phyloP scores from a whole-genome alignment of 2,329 filamentous ascomycete genomes.

The Aspergillus sp. region DNA sequence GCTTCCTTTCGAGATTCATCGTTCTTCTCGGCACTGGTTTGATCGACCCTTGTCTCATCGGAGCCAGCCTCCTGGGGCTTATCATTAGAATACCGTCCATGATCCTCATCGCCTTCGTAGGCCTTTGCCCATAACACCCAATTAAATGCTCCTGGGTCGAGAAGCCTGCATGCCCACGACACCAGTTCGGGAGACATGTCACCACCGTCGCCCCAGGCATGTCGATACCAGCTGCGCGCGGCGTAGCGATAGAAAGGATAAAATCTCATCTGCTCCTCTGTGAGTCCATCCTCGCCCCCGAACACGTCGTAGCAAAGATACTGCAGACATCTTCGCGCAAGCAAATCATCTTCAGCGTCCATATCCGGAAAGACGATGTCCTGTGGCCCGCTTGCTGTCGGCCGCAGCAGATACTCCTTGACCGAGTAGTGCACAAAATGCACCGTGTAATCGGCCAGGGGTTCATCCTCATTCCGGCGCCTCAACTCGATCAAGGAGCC shows the following conservation, averaged over 20 bases:
- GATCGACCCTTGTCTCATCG: not conserved
- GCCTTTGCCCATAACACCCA: not conserved
- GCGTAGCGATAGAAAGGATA: not conserved
- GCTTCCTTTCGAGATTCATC: not conserved
- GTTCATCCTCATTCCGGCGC: not conserved
- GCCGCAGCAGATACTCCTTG: not conserved
- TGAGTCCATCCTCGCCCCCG: not conserved
- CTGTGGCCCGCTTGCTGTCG: not conserved
- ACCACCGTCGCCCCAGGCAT: not conserved
- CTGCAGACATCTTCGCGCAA: not conserved
- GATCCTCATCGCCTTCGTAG: not conserved
- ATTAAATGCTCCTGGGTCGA: not conserved
- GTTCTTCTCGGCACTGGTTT: not conserved
- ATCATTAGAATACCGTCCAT: not conserved
- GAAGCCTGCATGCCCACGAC: not conserved
- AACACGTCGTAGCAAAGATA: constrained; percentile 2
- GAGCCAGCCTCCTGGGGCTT: not conserved
- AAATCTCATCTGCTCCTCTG: not conserved
- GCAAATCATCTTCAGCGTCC: not conserved
- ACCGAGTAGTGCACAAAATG: constrained; percentile 1
- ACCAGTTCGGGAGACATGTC: not conserved
- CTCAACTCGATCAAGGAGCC: not conserved
- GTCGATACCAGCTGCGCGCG: not conserved
- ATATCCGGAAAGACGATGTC: not conserved
- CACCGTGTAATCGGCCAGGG: not conserved